Base-by-base conservation (phyloP, 805 yeast species). In the Wickerhamomyces hampshirensis region DNA sequence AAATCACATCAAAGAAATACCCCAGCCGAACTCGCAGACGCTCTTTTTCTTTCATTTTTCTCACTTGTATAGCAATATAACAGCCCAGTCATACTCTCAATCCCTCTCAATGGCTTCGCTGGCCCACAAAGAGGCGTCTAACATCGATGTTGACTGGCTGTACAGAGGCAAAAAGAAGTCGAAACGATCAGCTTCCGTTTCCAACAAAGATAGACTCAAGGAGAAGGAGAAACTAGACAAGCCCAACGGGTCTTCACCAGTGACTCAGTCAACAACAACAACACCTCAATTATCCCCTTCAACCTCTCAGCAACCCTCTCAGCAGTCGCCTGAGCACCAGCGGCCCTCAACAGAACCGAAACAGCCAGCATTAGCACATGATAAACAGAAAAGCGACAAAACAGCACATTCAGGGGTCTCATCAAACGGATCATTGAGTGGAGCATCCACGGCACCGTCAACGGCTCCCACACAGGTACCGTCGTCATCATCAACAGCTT, bases 131-230 rank as follows among this genome's bases (percentile, higher is more conserved):
- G 48, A 44, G 17, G 41, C 38, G 15, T 44, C 49, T 2, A 45
- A 44, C 33, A 48, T 84, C 30, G 91, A 84, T 47, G 88, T 84
- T 10, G 94, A 84, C 52, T 84, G 95, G 95, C 64, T 84, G 18
- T 84, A 84, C 53, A 67, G 87, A 49, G 89, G 89, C n/a, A 80
- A 80, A 53, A 77, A 80, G 28, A 67, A 76, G 35, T 39, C 52
- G 33, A 57, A 45, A 34, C 49, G 58, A 39, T 46, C 57, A 2
- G 30, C 39, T 16, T 52, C 61, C 0, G 30, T 46, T 39, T 10
- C 44, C 44, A n/a, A 39, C 44, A 42, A 53, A 40, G 31, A 41
- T 34, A 15, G 39, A 16, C 24, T 12, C 35, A 34, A 33, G 19
- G 38, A 35, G 38, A 38, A 28, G 24, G 40, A 35, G 37, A 37